These are phyloP conservation scores for Acmispon strigosus DNA, from an alignment of 306 rosid genomes.

Conservation along the genomic window DNA sequence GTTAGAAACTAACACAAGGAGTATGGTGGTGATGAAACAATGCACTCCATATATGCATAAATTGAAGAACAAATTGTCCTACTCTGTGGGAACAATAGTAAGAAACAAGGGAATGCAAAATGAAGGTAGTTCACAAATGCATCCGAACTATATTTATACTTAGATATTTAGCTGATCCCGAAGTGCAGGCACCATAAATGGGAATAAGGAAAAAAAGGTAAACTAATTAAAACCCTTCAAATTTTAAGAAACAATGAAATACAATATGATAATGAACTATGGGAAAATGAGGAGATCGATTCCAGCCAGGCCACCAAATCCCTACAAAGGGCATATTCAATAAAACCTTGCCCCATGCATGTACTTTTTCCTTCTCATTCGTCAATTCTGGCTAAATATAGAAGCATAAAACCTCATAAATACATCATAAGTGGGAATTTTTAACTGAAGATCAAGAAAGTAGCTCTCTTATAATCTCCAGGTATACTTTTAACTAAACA, in stretches of 20 bases:
- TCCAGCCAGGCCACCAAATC: neutral
- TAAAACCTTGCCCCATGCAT: neutral
- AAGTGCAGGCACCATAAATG: too few species aligned
- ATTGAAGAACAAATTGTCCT: neutral
- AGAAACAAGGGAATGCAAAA: too few species aligned
- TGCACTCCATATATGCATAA: neutral
- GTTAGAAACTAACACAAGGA: slow-evolving; percentile 15
- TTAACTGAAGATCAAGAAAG: too few species aligned
- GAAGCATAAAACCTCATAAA: neutral
- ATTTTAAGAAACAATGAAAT: neutral
- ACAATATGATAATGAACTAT: neutral
- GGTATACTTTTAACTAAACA: too few species aligned
- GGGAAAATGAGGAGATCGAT: neutral
- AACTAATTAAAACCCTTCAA: neutral
- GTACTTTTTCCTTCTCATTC: neutral
- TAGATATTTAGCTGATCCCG: too few species aligned
- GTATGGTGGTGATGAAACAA: neutral
- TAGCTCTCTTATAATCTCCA: too few species aligned
- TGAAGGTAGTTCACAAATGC: neutral
- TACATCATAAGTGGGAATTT: neutral
- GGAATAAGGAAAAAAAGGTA: neutral
- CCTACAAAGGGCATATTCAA: neutral
- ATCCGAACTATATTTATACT: too few species aligned
- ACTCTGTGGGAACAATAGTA: neutral
- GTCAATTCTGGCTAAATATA: neutral